Base-by-base conservation (phyloP, 2,329 filamentous ascomycete genomes). In the Xylaria sp. region DNA sequence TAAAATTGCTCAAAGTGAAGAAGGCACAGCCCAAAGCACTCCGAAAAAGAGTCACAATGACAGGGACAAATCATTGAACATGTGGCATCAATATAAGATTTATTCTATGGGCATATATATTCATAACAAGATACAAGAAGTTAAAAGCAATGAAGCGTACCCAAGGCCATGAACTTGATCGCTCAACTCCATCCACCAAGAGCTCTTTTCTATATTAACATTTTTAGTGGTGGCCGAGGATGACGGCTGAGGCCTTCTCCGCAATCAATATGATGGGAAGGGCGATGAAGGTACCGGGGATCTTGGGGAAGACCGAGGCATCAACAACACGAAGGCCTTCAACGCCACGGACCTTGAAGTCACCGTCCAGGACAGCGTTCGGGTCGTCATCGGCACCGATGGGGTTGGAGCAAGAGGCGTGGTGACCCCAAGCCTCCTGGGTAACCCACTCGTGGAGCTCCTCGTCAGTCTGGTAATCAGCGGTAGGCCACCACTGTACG, bases 261-360 rank as follows among this genome's bases (percentile, higher is more conserved):
- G 72, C 52, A 15, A 77, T 37, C 68, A 78, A 72, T 15, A 73
- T 68, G 25, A 77, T 71, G 10, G 74, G 69, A 1, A 76, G 46
- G 25, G 70, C 67, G 1, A 73, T 73, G 69, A 78, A 80, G 23
- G 75, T 73, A 3, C 77, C 77, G 1, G 87, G 86, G 66, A 86
- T 85, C 69, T 80, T 82, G 3, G 85, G 85, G 70, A 84, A 88
- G 1, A 83, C 81, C n/a, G 82, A 84, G 3, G 85, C 87, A 77
- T 89, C 87, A 3, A 89, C 87, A 8, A 88, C 86, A 44, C 87
- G 80, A 23, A 89, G 76, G 0, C 83, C 82, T 1, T 80, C 76
- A 0, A 86, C 83, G 1, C 85, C 86, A 15, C 84, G 79, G 2
- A 89, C 86, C 9, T 81, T 79, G 74, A 88, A 87, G 66, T 83